These are phyloP conservation scores for Blastobotrys elegans DNA, from an alignment of 1,139 yeast species.

Conservation along the genomic window DNA sequence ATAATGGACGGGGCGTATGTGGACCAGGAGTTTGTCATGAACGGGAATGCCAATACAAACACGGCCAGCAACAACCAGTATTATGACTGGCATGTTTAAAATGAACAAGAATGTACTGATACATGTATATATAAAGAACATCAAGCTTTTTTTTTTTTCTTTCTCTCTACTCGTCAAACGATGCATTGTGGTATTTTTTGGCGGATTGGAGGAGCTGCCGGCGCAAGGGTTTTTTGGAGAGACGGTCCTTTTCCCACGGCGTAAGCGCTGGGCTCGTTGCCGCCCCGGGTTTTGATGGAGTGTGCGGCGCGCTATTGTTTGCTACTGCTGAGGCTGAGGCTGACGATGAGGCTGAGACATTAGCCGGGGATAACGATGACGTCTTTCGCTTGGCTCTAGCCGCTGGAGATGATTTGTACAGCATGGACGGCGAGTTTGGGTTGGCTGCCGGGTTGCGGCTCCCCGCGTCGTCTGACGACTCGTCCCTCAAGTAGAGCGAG, in stretches of 20 bases:
- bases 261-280: constrained; percentile 15
- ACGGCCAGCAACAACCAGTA: too few relatives aligned
- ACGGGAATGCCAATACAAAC: too few relatives aligned
- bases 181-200: not conserved
- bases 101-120: too few relatives aligned
- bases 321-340: not conserved
- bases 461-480: constrained; percentile 22
- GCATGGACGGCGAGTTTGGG: not conserved
- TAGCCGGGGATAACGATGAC: not conserved
- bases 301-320: too few relatives aligned
- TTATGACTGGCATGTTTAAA: too few relatives aligned
- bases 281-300: constrained; percentile 2
- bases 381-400: not conserved
- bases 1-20: not conserved
- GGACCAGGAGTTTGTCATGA: constrained; percentile 5
- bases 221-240: constrained; percentile 18
- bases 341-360: too few relatives aligned
- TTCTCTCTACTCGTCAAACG: too few relatives aligned
- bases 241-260: constrained; percentile 27
- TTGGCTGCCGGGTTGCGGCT: not conserved
- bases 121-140: too few relatives aligned
- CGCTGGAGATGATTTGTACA: not conserved
- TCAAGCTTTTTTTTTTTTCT: too few relatives aligned
- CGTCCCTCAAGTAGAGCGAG: constrained; percentile 59
- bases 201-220: constrained; percentile 8